Percentiles rank a stretch among this genome's conserved stretches.
Evolutionary conservation across 192 early-diverging fungal genomes (phyloP).

Genomic region (Podochytrium sp.): DNA sequence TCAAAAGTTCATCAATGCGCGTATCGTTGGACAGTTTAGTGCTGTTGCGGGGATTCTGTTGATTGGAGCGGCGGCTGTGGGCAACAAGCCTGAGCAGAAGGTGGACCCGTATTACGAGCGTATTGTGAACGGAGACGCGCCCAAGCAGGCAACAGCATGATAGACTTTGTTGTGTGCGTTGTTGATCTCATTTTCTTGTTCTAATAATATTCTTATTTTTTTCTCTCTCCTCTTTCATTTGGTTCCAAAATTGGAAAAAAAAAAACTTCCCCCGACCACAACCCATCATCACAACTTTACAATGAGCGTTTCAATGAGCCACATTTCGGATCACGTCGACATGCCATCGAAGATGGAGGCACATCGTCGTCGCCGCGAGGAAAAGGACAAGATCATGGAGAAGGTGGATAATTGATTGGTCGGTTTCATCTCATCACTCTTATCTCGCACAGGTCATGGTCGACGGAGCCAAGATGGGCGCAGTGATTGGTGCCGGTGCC

Average conservation of each 20-base stretch:
- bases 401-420: too few species aligned
- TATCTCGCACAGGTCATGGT: too few species aligned
- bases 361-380: conserved; percentile 3
- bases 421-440: too few species aligned
- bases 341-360: conserved; percentile 21
- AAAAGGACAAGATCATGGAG: conserved; percentile 12
- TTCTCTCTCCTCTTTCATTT: too few species aligned
- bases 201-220: too few species aligned
- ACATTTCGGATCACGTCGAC: conserved; percentile 1
- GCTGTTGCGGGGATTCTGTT: conserved; percentile 16
- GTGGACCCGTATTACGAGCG: conserved; percentile 19
- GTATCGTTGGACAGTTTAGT: conserved; percentile 16
- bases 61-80: conserved; percentile 9
- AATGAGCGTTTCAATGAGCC: conserved; percentile 8
- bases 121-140: not conserved
- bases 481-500: conserved; percentile 1
- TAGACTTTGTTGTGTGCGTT: not conserved
- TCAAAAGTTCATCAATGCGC: conserved; percentile 24
- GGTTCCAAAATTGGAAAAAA: too few species aligned
- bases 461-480: conserved; percentile 18
- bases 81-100: not conserved
- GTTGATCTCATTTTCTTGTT: not conserved
- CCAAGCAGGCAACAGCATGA: not conserved
- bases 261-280: not conserved
- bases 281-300: not conserved